phyloP scores from a whole-genome alignment of 805 yeast species.

The Kodamaea neixiangensis region DNA sequence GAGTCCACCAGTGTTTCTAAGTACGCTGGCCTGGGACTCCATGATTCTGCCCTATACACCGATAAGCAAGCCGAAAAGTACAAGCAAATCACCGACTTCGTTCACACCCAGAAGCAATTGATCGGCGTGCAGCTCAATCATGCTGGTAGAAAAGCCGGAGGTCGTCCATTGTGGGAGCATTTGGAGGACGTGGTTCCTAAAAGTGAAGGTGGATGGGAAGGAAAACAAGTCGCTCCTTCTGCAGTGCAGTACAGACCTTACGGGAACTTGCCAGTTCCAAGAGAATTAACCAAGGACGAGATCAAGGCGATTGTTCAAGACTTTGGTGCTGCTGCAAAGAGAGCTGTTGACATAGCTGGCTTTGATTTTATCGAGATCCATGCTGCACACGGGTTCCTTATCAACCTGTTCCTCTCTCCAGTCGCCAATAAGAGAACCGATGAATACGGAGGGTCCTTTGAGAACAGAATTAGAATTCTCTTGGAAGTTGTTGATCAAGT shows the following conservation, averaged over 20 bases:
- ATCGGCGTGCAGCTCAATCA: conserved; percentile 59
- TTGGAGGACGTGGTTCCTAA: conserved; percentile 31
- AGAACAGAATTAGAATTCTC: conserved; percentile 40
- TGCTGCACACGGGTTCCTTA: conserved; percentile 41
- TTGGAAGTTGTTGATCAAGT: conserved; percentile 49
- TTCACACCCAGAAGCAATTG: conserved; percentile 43
- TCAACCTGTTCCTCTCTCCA: conserved; percentile 41
- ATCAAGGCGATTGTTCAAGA: conserved; percentile 43
- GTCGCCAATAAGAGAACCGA: conserved; percentile 4
- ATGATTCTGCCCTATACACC: conserved; percentile 51
- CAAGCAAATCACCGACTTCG: conserved; percentile 45
- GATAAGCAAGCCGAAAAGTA: conserved; percentile 48
- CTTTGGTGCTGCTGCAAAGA: conserved; percentile 48
- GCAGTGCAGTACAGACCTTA: conserved; percentile 30
- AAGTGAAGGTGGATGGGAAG: conserved; percentile 45
- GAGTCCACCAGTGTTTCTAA: conserved; percentile 48
- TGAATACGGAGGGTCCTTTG: conserved; percentile 42
- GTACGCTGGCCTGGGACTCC: conserved; percentile 43
- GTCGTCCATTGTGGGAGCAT: conserved; percentile 30
- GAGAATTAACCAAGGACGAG: conserved; percentile 29
- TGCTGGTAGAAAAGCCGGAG: conserved; percentile 51
- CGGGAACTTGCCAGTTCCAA: conserved; percentile 35
- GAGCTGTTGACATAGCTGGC: conserved; percentile 41
- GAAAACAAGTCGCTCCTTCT: conserved; percentile 48
- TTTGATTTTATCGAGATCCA: conserved; percentile 46